Percentiles rank a stretch among this genome's conserved stretches.
phyloP scores from a whole-genome alignment of 2,329 filamentous ascomycete genomes.

The Neofusicoccum umdonicola region DNA sequence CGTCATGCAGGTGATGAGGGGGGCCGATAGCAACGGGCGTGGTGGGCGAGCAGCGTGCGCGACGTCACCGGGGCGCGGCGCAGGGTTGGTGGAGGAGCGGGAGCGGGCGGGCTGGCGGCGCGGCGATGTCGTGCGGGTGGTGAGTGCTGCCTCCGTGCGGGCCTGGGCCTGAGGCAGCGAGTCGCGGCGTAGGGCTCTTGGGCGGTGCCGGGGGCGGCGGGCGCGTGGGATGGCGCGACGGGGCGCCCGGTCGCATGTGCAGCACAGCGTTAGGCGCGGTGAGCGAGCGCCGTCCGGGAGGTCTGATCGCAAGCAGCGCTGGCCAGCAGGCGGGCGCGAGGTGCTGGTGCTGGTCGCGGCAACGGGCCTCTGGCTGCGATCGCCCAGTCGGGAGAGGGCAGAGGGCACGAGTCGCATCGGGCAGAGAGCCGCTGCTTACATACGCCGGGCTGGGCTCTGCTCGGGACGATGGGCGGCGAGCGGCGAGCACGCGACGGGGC shows the following conservation, averaged over 20 bases:
- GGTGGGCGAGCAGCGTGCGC: neutral
- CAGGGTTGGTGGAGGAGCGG: conserved; percentile 3
- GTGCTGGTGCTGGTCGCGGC: neutral
- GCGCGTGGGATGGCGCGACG: neutral
- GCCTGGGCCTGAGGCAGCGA: neutral
- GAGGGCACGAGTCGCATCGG: conserved; percentile 8
- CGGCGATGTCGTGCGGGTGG: neutral
- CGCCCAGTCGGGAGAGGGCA: conserved; percentile 12
- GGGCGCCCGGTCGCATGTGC: neutral
- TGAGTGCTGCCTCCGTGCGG: conserved; percentile 8
- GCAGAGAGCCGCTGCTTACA: conserved; percentile 3
- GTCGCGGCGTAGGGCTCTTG: neutral
- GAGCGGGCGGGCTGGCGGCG: conserved; percentile 6
- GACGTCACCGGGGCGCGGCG: neutral
- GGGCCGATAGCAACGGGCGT: neutral
- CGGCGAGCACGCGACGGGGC: conserved; percentile 12
- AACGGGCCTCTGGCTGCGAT: neutral
- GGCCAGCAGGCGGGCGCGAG: neutral
- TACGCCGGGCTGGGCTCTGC: conserved; percentile 1
- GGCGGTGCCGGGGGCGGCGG: neutral
- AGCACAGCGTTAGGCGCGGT: conserved; percentile 1
- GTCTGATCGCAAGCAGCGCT: neutral
- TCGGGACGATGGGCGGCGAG: conserved; percentile 1
- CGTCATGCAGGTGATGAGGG: conserved; percentile 1
- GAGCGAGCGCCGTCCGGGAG: neutral